These are phyloP conservation scores for Funneliformis caledonium DNA, from an alignment of 371 early-diverging fungal species.

Conservation along the genomic window DNA sequence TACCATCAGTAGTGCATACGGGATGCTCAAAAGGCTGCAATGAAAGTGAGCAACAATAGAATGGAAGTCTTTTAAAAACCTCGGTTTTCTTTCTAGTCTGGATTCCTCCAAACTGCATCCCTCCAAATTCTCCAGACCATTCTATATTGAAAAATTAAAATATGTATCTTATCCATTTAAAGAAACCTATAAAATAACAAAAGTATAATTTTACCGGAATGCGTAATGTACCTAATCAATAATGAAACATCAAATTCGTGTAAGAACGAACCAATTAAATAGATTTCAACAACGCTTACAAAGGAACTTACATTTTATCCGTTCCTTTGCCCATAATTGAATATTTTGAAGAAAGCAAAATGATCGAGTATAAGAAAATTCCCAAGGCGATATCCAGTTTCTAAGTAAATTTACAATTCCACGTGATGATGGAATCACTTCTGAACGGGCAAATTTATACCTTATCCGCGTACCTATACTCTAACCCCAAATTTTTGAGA, in stretches of 20 bases:
- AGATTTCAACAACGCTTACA: background rate
- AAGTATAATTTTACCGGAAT: slow-evolving; percentile 25
- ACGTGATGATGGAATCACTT: too few relatives aligned
- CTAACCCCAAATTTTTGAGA: too few relatives aligned
- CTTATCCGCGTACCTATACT: too few relatives aligned
- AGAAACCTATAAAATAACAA: background rate
- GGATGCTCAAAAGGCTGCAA: slow-evolving; percentile 88
- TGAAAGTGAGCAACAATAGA: slow-evolving; percentile 86
- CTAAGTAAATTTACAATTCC: too few relatives aligned
- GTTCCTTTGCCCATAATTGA: slow-evolving; percentile 56
- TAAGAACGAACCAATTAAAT: background rate
- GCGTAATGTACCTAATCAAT: slow-evolving; percentile 34
- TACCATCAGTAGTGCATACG: slow-evolving; percentile 86
- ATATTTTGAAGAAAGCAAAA: too few relatives aligned
- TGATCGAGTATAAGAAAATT: too few relatives aligned
- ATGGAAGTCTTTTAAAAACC: slow-evolving; percentile 75
- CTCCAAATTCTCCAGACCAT: slow-evolving; percentile 85
- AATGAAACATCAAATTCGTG: background rate
- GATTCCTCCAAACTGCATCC: slow-evolving; percentile 67
- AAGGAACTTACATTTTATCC: slow-evolving; percentile 47
- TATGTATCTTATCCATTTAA: background rate
- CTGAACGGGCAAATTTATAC: too few relatives aligned
- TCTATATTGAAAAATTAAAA: slow-evolving; percentile 81
- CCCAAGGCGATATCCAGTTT: too few relatives aligned
- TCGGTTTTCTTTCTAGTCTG: slow-evolving; percentile 45